phyloP scores from a whole-genome alignment of 768 basidiomycete genomes.

The Infundibulicybe gibba region DNA sequence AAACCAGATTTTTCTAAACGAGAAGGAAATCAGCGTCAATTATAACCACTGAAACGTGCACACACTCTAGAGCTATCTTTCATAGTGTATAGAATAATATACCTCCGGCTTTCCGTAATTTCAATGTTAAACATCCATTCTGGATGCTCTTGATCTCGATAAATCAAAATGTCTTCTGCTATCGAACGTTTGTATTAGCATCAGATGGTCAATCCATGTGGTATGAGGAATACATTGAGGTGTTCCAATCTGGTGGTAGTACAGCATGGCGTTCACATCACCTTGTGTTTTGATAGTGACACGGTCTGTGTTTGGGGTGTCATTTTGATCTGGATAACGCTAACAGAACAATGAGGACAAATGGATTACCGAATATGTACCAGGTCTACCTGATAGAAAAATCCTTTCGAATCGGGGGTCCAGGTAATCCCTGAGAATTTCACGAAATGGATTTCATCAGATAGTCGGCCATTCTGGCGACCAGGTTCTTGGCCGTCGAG shows the following conservation, averaged over 20 bases:
- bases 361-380: constrained; percentile 16
- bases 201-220: constrained; percentile 2
- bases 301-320: constrained; percentile 40
- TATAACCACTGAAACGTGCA: constrained; percentile 2
- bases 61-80: constrained; percentile 65
- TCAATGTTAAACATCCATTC: constrained; percentile 60
- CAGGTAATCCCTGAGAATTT: constrained; percentile 74
- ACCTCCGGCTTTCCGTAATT: constrained; percentile 64
- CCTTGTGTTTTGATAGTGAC: constrained; percentile 56
- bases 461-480: constrained; percentile 48
- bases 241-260: constrained; percentile 74
- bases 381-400: constrained; percentile 68
- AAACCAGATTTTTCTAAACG: constrained; percentile 66
- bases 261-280: constrained; percentile 70
- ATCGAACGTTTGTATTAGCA: constrained; percentile 1
- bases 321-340: constrained; percentile 55
- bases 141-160: constrained; percentile 60
- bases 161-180: constrained; percentile 69
- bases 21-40: not conserved
- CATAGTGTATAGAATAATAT: constrained; percentile 48
- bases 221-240: constrained; percentile 47
- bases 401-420: constrained; percentile 77
- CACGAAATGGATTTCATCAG: constrained; percentile 69
- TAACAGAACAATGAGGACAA: constrained; percentile 14
- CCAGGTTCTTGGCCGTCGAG: constrained; percentile 31